phyloP scores from a whole-genome alignment of 805 yeast genomes.

The Diddensiella santjacobensis region DNA sequence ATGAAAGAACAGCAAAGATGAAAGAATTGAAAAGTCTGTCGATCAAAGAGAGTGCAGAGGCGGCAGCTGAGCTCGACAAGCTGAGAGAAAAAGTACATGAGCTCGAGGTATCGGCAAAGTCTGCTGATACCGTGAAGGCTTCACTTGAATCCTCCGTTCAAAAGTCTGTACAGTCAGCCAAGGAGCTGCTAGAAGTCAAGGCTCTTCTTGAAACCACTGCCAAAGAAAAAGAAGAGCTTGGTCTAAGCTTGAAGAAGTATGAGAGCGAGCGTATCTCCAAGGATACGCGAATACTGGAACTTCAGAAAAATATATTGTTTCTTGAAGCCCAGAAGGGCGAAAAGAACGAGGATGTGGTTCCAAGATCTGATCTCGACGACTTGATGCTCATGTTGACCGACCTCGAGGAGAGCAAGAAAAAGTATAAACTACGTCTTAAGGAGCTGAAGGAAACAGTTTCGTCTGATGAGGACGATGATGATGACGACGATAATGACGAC shows the following conservation, averaged over 20 bases:
- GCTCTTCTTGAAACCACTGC: neutral
- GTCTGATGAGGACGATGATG: constrained; percentile 68
- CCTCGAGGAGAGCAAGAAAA: constrained; percentile 61
- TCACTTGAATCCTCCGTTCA: neutral
- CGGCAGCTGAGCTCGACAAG: neutral
- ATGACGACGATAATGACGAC: constrained; percentile 51
- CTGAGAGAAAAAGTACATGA: neutral
- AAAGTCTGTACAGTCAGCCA: neutral
- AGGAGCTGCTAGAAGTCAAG: neutral
- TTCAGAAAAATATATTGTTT: too few relatives aligned
- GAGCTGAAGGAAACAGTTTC: constrained; percentile 60
- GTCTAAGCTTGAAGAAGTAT: neutral
- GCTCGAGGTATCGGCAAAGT: neutral
- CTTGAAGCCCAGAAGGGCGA: neutral
- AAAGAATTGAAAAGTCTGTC: too few relatives aligned
- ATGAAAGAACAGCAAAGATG: too few relatives aligned
- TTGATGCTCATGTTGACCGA: constrained; percentile 72
- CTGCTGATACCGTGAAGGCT: neutral
- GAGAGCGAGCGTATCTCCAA: neutral
- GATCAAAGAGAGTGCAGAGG: too few relatives aligned
- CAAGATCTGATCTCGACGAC: constrained; percentile 63
- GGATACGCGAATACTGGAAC: neutral
- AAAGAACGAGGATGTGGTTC: constrained; percentile 33
- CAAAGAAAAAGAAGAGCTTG: neutral
- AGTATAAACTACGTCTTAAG: constrained; percentile 51